Conservation (phyloP, 805 yeast species). For the Saturnispora saitoi region DNA sequence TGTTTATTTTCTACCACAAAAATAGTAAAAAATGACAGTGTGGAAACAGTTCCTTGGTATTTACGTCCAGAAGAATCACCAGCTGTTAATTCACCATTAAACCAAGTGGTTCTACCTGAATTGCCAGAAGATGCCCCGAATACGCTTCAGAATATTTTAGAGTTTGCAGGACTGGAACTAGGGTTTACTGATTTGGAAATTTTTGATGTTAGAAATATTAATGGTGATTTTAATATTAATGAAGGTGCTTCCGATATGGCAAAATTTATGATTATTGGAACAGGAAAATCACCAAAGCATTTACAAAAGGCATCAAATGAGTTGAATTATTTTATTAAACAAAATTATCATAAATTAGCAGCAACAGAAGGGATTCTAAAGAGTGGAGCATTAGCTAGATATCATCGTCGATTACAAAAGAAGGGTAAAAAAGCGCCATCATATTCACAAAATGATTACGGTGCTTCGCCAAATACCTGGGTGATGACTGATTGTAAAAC, state of each 20-base stretch:
- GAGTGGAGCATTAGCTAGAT: conserved; percentile 42
- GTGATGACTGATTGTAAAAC: conserved; percentile 62
- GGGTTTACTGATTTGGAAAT: conserved; percentile 58
- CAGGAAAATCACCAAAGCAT: conserved; percentile 75
- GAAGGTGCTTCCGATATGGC: conserved; percentile 31
- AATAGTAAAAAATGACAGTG: background rate
- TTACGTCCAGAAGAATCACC: conserved; percentile 27
- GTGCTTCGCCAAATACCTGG: conserved; percentile 66
- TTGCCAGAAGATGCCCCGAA: conserved; percentile 55
- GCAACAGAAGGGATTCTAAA: conserved; percentile 65
- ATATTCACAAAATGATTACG: conserved; percentile 48
- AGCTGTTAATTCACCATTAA: conserved; percentile 17
- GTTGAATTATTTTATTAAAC: conserved; percentile 51
- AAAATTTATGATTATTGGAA: conserved; percentile 51
- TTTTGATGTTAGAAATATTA: conserved; percentile 48
- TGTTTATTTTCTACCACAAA: background rate
- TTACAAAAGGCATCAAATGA: conserved; percentile 60
- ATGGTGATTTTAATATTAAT: conserved; percentile 19
- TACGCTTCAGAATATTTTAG: conserved; percentile 36
- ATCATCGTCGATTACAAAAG: conserved; percentile 42
- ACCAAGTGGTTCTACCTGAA: conserved; percentile 37
- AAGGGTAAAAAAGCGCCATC: conserved; percentile 47
- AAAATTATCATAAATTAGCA: conserved; percentile 37
- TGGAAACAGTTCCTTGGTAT: conserved; percentile 26
- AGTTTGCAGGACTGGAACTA: conserved; percentile 45